phyloP scores from a whole-genome alignment of 371 early-diverging fungal genomes.

The Rhizopus sp. region DNA sequence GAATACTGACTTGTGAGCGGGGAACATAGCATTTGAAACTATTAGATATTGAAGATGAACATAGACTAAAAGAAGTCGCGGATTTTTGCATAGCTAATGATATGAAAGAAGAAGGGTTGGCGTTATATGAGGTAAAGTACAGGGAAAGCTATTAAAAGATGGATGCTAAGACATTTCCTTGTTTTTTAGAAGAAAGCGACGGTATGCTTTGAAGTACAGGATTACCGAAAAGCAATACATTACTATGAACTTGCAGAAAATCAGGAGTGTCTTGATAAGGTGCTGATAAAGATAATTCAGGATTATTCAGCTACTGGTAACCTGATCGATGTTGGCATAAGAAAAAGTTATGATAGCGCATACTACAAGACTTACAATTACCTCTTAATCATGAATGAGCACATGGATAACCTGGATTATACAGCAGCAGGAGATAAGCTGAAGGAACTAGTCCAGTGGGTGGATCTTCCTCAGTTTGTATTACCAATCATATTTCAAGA shows the following conservation, averaged over 20 bases:
- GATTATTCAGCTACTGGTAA: slow-evolving; percentile 8
- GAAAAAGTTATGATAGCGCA: background rate
- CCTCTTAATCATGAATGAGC: background rate
- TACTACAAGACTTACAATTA: background rate
- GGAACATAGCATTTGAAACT: slow-evolving; percentile 7
- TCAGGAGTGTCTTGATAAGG: background rate
- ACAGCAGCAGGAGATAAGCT: background rate
- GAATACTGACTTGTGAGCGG: background rate
- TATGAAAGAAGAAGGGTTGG: slow-evolving; percentile 1
- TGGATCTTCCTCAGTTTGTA: background rate
- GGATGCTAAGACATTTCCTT: background rate
- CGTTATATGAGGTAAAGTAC: slow-evolving; percentile 10
- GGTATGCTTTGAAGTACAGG: slow-evolving; percentile 2
- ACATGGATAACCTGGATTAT: background rate
- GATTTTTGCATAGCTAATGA: slow-evolving; percentile 6
- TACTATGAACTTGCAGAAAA: slow-evolving; percentile 12
- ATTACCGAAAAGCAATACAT: slow-evolving; percentile 11
- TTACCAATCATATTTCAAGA: slow-evolving; percentile 11
- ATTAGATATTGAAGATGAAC: slow-evolving; percentile 7
- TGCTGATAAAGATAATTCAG: slow-evolving; percentile 1
- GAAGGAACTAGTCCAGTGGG: background rate
- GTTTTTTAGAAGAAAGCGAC: slow-evolving; percentile 8
- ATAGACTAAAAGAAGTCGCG: slow-evolving; percentile 3
- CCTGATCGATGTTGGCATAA: background rate
- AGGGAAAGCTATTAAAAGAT: background rate